Evolutionary conservation across 2,329 filamentous ascomycete species (phyloP), one percentile per base, ranked within the genome.

Genomic region (Beauveria sp.): DNA sequence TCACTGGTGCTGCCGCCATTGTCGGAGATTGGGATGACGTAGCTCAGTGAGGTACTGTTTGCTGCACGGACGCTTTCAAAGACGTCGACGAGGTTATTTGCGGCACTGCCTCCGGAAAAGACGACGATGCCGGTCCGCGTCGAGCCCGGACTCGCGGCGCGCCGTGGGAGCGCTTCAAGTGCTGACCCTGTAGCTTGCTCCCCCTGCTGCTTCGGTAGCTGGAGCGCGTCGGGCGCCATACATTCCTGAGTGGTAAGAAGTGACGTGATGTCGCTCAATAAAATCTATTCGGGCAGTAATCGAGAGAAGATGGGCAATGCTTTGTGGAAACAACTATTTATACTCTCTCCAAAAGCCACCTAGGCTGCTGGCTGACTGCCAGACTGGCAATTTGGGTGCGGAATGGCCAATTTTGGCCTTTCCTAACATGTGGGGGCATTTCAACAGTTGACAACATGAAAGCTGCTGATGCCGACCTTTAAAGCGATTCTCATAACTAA

Each of bases 1-100:
- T 98, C 93, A 50, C 91, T 96, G 2, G 92, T 96, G 67, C 90
- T 96, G 45, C 93, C 93, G 54, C 93, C 93, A 74, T 98, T 98
- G 76, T 98, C 93, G 66, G 90, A 95, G 71, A 97, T 96, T 42
- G 93, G 93, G 58, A 98, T 96, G 63, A 97, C 86, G 73, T 96
- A 96, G 74, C 85, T 91, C 47, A 96, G 76, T 3, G 82, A 78
- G 69, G 88, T 89, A 46, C 81, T 75, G 64, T 88, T 89, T 67
- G 81, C 86, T 64, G 86, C 75, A 14, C 84, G 79, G 40, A 90
- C 79, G 20, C 78, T 77, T 67, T 84, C 87, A 75, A 97, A 97
- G 12, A 96, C 90, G 72, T 97, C 93, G 46, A 97, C 93, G 5
- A 97, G 83, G 69, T 84, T 96, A 71, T 97, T 98, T 6, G 93